Conservation (phyloP, 805 yeast genomes). For the Torulaspora gathmanii region DNA sequence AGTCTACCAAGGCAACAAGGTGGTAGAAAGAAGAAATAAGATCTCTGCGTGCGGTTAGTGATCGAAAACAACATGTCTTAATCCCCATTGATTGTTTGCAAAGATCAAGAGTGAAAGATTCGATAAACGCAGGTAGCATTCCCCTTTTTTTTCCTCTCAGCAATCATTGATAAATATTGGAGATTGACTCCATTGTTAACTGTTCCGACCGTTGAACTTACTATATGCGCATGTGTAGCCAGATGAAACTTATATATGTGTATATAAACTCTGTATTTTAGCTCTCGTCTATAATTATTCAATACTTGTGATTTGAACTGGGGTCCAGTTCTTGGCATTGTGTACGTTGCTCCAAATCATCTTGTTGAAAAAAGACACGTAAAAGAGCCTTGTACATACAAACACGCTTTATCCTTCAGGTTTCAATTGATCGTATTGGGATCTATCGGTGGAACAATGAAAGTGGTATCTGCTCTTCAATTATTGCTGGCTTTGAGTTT, state of each 20-base stretch:
- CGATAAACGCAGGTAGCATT: background rate
- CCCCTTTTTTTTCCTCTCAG: too few relatives aligned
- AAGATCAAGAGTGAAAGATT: background rate
- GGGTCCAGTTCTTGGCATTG: constrained; percentile 1
- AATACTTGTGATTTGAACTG: background rate
- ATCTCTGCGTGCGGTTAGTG: too few relatives aligned
- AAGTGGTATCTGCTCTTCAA: constrained; percentile 5
- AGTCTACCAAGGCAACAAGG: constrained; percentile 37
- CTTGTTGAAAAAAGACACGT: constrained; percentile 10
- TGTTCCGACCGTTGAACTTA: background rate
- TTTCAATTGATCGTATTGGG: background rate
- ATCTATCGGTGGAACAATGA: constrained; percentile 3
- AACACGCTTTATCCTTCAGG: background rate
- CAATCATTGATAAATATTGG: background rate
- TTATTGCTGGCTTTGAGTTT: constrained; percentile 9
- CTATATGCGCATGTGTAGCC: constrained; percentile 11
- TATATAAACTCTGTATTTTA: constrained; percentile 17
- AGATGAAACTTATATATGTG: constrained; percentile 11
- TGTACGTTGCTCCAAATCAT: background rate
- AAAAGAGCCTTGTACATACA: constrained; percentile 2
- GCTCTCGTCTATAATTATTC: constrained; percentile 13
- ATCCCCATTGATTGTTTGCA: background rate
- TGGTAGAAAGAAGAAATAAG: constrained; percentile 34
- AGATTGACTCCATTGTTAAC: background rate
- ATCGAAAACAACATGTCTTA: background rate